Evolutionary conservation across 2,329 filamentous ascomycete genomes (phyloP).

Genomic region (Lasiodiplodia theobromae): DNA sequence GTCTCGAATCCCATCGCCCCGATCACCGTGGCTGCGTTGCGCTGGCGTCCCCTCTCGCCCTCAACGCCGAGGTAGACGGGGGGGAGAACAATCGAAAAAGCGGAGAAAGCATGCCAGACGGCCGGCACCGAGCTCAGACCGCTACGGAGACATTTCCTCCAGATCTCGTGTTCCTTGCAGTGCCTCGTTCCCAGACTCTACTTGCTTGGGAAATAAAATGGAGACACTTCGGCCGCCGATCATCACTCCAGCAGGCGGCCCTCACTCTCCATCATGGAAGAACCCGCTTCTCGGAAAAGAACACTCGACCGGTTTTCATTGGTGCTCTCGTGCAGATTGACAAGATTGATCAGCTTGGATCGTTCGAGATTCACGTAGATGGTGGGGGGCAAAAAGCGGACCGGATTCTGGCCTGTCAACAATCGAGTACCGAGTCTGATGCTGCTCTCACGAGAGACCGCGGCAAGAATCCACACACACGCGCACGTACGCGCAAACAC

Average conservation of each 20-base stretch:
- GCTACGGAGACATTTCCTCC: conserved; percentile 9
- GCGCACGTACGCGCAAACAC: conserved; percentile 4
- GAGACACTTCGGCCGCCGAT: conserved; percentile 17
- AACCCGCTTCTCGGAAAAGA: conserved; percentile 2
- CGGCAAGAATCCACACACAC: background rate
- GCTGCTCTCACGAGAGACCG: conserved; percentile 6
- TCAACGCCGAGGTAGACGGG: background rate
- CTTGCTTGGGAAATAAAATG: conserved; percentile 7
- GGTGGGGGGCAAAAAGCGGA: background rate
- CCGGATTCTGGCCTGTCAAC: background rate
- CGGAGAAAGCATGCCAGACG: conserved; percentile 15
- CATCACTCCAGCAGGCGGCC: background rate
- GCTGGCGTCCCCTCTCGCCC: background rate
- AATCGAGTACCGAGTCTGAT: background rate
- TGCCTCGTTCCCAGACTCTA: background rate
- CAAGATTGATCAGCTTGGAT: conserved; percentile 19
- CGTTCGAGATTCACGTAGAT: conserved; percentile 24
- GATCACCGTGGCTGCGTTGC: background rate
- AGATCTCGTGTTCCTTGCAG: conserved; percentile 8
- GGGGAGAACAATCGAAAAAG: background rate
- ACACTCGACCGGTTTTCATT: conserved; percentile 8
- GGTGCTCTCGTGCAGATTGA: conserved; percentile 12
- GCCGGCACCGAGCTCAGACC: background rate
- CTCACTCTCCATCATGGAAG: background rate
- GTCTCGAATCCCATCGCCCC: background rate